phyloP scores from a whole-genome alignment of 1,139 yeast species.

The Wickerhamomyces sp. region DNA sequence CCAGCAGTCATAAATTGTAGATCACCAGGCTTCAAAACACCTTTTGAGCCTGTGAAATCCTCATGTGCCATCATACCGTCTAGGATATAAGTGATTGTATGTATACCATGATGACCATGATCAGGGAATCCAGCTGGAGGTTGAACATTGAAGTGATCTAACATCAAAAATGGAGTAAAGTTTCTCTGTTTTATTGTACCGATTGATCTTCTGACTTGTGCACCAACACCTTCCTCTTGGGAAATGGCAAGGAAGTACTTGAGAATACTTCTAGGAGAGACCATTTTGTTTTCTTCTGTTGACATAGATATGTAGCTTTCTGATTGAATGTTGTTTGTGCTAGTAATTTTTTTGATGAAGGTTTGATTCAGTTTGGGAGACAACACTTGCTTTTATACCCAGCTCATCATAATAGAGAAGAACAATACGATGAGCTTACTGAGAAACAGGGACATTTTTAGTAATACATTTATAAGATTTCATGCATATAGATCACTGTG shows the following conservation, averaged over 20 bases:
- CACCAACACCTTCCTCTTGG: constrained; percentile 86
- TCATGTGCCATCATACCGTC: constrained; percentile 84
- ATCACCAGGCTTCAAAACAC: constrained; percentile 78
- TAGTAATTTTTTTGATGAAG: no score
- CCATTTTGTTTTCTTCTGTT: constrained; percentile 13
- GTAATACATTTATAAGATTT: no score
- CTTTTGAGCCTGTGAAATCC: constrained; percentile 83
- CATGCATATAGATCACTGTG: no score
- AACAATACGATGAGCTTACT: no score
- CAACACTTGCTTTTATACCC: no score
- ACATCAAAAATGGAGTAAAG: constrained; percentile 78
- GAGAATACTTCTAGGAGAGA: constrained; percentile 35
- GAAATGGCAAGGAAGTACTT: constrained; percentile 62
- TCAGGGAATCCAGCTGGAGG: constrained; percentile 84
- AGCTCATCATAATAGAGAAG: no score
- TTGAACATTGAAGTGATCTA: constrained; percentile 67
- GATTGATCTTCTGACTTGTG: constrained; percentile 75
- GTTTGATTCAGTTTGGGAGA: no score
- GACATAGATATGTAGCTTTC: no score
- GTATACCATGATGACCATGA: constrained; percentile 92
- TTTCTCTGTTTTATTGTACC: constrained; percentile 65
- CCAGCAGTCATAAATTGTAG: constrained; percentile 96
- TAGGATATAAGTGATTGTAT: constrained; percentile 72
- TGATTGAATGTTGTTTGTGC: no score
- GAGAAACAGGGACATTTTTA: no score